Evolutionary conservation across 2,329 filamentous ascomycete species (phyloP), one percentile per base, ranked within the genome.

Genomic region (Leptodontidium sp.): DNA sequence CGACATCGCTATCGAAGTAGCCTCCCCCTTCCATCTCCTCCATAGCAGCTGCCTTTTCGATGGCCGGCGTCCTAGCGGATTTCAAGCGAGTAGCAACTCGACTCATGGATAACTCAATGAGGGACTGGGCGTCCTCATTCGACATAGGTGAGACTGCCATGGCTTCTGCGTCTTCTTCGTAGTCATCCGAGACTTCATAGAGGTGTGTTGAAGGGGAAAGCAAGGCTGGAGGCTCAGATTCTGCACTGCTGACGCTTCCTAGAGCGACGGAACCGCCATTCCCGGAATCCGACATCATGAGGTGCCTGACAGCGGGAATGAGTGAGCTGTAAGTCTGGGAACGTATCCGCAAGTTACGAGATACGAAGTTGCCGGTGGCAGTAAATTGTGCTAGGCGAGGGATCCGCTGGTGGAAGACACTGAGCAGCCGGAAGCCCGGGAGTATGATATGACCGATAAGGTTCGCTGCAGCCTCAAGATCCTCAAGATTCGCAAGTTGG

Each of bases 61-160:
- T 82, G 4, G 86, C 86, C 6, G 87, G 85, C 0, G 86, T 89
- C 65, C 80, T 83, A 5, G 83, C 80, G 3, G 85, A 84, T 14
- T 86, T 86, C 49, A 89, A 79, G 58, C 86, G 84, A 4, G 85
- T 86, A 9, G 87, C 88, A 26, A 82, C 81, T 7, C 83, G 82
- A 75, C 87, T 89, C 71, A 90, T 84, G 29, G 87, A 82, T 2
- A 87, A 86, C 75, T 88, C 87, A 61, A 90, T 82, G 57, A 89
- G 83, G 8, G 86, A 87, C 72, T 88, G 86, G 4, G 85, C 87
- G 71, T 86, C 86, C 73, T 89, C 86, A 67, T 85, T 74, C 15
- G 76, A 70, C 32, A 75, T 68, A 64, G 72, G 64, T 49, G 68
- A 68, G 35, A 70, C 58, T 14, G 69, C 53, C 67, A 75, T 75